A percentile compares a stretch with the other conserved stretches of the same genome.
Evolutionary conservation across 2,329 filamentous ascomycete genomes (phyloP).

Genomic region (Orbilia javanica): DNA sequence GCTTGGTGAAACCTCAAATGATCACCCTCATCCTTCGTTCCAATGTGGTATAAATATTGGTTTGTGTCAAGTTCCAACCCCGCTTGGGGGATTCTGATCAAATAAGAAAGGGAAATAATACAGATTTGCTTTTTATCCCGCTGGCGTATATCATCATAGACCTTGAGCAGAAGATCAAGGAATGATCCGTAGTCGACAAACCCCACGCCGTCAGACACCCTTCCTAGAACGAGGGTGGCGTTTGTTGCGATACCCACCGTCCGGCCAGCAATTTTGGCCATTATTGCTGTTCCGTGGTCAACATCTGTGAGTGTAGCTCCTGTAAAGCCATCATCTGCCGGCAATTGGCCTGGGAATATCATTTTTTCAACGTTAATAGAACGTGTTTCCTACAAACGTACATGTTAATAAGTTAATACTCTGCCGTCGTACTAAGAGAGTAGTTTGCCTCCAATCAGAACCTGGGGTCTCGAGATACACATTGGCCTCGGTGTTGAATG

Average conservation of each 20-base stretch:
- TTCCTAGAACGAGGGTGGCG: conserved; percentile 17
- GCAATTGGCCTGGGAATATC: conserved; percentile 16
- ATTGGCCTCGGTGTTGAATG: no score
- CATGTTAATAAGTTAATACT: background rate
- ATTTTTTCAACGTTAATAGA: conserved; percentile 1
- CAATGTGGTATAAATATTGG: background rate
- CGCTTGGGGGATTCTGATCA: background rate
- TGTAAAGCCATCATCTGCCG: conserved; percentile 11
- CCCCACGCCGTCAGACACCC: background rate
- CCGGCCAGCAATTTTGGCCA: conserved; percentile 9
- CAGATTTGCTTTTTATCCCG: background rate
- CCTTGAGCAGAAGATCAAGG: conserved; percentile 2
- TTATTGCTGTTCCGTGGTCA: conserved; percentile 23
- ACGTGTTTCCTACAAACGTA: conserved; percentile 4
- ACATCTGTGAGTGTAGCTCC: background rate
- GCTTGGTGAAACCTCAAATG: background rate
- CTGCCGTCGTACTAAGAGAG: no score
- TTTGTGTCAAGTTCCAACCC: background rate
- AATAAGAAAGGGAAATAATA: background rate
- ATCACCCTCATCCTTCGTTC: background rate
- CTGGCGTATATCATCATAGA: conserved; percentile 8
- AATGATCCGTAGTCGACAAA: background rate
- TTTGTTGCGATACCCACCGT: conserved; percentile 16
- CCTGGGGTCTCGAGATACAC: no score
- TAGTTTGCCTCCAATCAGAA: no score